These are phyloP conservation scores for Pichia thaimueangensis DNA, from an alignment of 805 yeast genomes.

Conservation along the genomic window DNA sequence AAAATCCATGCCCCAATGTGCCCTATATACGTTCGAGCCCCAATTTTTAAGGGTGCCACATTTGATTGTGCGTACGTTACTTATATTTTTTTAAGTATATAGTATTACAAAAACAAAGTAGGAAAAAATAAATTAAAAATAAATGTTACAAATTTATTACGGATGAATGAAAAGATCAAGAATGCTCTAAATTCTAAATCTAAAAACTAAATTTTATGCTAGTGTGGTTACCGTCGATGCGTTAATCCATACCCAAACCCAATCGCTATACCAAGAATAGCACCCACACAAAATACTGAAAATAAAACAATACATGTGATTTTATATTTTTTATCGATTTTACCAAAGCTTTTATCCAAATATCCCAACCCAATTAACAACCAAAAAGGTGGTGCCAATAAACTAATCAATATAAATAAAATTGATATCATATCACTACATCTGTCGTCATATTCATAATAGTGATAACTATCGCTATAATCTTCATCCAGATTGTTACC, in stretches of 20 bases:
- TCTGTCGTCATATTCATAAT: not conserved
- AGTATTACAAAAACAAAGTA: no score
- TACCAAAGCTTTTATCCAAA: conserved; percentile 23
- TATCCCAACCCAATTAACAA: conserved; percentile 24
- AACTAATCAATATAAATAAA: conserved; percentile 17
- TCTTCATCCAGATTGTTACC: no score
- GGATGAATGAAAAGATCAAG: not conserved
- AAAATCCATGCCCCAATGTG: no score
- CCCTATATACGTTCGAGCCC: no score
- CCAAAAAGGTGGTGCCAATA: conserved; percentile 28
- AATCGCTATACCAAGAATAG: conserved; percentile 21
- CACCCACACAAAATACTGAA: conserved; percentile 13
- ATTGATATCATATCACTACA: conserved; percentile 6
- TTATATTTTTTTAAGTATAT: no score
- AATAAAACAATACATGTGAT: conserved; percentile 19
- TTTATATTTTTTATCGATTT: conserved; percentile 19
- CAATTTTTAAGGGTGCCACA: no score
- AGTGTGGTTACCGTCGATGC: not conserved
- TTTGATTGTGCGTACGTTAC: no score
- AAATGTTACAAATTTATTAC: no score
- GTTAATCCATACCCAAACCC: conserved; percentile 25
- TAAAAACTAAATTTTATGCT: no score
- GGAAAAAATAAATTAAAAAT: no score
- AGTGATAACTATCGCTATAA: not conserved
- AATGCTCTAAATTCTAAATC: no score